Percentiles rank a stretch among this genome's conserved stretches.
Conservation (phyloP, 2,329 filamentous ascomycete genomes). For the Stylonectria norvegica region DNA sequence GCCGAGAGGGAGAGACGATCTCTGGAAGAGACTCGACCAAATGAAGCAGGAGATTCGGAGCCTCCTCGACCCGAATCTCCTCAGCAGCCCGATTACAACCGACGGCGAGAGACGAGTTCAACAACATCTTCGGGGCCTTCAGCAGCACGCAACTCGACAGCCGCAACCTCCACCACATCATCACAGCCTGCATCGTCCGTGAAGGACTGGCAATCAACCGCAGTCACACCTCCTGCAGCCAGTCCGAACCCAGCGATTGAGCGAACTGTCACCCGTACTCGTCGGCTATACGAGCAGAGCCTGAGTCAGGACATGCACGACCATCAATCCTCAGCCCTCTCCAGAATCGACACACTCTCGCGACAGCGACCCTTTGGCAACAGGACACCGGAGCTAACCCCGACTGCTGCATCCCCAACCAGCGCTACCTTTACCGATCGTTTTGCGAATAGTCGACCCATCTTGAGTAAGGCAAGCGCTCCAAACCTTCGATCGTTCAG, state of each 20-base stretch:
- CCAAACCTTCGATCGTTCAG: conserved; percentile 63
- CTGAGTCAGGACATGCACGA: conserved; percentile 77
- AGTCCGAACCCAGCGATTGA: conserved; percentile 49
- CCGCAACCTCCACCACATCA: conserved; percentile 84
- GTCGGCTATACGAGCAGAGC: conserved; percentile 79
- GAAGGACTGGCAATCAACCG: conserved; percentile 48
- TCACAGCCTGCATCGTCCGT: conserved; percentile 53
- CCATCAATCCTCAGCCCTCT: conserved; percentile 71
- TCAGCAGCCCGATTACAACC: conserved; percentile 61
- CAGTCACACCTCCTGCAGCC: conserved; percentile 36
- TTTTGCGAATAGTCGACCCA: conserved; percentile 43
- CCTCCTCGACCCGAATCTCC: conserved; percentile 40
- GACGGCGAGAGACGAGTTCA: conserved; percentile 81
- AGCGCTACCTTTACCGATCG: conserved; percentile 44
- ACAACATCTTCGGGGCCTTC: conserved; percentile 70
- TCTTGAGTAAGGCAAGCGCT: conserved; percentile 59
- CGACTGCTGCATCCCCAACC: conserved; percentile 46
- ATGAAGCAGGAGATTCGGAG: conserved; percentile 19
- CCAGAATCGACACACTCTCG: conserved; percentile 75
- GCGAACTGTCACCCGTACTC: conserved; percentile 64
- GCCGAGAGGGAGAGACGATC: conserved; percentile 53
- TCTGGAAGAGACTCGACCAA: conserved; percentile 32
- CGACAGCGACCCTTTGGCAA: conserved; percentile 54
- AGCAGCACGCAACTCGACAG: conserved; percentile 73
- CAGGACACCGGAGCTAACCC: conserved; percentile 48